Percentiles rank a stretch among this genome's conserved stretches.
phyloP scores from a whole-genome alignment of 2,329 filamentous ascomycete species.

The Pseudocercospora fuligena region DNA sequence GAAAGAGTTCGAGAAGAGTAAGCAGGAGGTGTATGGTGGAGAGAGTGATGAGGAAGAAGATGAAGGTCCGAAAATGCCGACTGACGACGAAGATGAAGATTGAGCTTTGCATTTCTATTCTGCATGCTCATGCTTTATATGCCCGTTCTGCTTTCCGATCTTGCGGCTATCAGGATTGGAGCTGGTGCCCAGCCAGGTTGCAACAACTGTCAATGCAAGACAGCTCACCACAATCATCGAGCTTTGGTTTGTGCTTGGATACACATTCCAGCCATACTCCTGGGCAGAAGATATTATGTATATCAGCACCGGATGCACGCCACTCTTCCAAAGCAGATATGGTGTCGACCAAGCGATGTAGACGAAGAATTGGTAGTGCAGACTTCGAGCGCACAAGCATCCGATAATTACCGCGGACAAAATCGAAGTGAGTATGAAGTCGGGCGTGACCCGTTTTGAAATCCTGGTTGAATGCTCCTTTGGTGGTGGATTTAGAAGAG shows the following conservation, averaged over 20 bases:
- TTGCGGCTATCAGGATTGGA: constrained; percentile 15
- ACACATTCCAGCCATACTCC: constrained; percentile 94
- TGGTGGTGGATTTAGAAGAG: constrained; percentile 52
- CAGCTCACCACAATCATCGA: constrained; percentile 71
- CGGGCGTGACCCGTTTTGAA: constrained; percentile 65
- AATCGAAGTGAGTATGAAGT: constrained; percentile 76
- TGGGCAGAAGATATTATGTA: constrained; percentile 75
- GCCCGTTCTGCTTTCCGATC: constrained; percentile 7
- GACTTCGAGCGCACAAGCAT: constrained; percentile 80
- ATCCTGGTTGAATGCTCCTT: constrained; percentile 62
- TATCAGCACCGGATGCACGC: constrained; percentile 69
- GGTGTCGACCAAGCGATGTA: constrained; percentile 90
- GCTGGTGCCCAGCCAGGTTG: constrained; percentile 56
- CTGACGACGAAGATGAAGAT: constrained; percentile 25
- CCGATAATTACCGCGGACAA: constrained; percentile 78
- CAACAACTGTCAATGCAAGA: constrained; percentile 68
- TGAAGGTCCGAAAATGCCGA: constrained; percentile 46
- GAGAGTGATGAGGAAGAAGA: constrained; percentile 73
- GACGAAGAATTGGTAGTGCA: constrained; percentile 95
- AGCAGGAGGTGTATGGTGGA: constrained; percentile 62
- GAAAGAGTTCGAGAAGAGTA: constrained; percentile 48
- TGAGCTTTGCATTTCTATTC: constrained; percentile 25
- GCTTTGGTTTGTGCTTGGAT: constrained; percentile 74
- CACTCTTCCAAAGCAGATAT: constrained; percentile 81
- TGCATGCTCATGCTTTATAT: constrained; percentile 21